phyloP scores from a whole-genome alignment of 2,329 filamentous ascomycete species.

The Alternaria angustiovoidea region DNA sequence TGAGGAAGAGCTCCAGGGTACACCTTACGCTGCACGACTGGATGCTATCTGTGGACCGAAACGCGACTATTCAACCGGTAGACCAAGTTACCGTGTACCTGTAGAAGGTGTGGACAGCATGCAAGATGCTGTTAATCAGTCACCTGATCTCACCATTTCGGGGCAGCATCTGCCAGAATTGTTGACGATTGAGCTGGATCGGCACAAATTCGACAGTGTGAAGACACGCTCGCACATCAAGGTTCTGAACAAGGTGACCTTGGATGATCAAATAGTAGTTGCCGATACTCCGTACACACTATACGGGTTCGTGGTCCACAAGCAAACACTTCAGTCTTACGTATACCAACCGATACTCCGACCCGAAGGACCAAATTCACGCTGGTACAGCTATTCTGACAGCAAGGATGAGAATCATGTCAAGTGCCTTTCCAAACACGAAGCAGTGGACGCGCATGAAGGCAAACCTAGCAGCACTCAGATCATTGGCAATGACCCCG shows the following conservation, averaged over 20 bases:
- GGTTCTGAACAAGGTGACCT: constrained; percentile 62
- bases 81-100: constrained; percentile 47
- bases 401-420: constrained; percentile 63
- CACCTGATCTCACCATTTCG: constrained; percentile 34
- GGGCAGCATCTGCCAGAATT: constrained; percentile 55
- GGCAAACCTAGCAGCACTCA: constrained; percentile 53
- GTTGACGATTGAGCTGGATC: constrained; percentile 64
- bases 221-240: constrained; percentile 65
- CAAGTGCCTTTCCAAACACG: constrained; percentile 63
- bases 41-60: constrained; percentile 58
- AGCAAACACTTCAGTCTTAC: constrained; percentile 65
- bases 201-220: constrained; percentile 63
- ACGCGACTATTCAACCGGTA: constrained; percentile 43
- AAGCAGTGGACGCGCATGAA: constrained; percentile 62
- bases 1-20: constrained; percentile 61
- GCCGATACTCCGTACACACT: constrained; percentile 61
- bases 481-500: constrained; percentile 55
- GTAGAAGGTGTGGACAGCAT: constrained; percentile 49
- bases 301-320: constrained; percentile 68
- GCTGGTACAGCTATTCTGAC: constrained; percentile 68
- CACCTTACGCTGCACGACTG: constrained; percentile 52
- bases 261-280: constrained; percentile 64
- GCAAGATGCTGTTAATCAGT: constrained; percentile 53
- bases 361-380: constrained; percentile 62
- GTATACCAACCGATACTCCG: constrained; percentile 68